These are phyloP conservation scores for Gentiana dahurica DNA, from an alignment of 257 asterid species.

Conservation along the genomic window DNA sequence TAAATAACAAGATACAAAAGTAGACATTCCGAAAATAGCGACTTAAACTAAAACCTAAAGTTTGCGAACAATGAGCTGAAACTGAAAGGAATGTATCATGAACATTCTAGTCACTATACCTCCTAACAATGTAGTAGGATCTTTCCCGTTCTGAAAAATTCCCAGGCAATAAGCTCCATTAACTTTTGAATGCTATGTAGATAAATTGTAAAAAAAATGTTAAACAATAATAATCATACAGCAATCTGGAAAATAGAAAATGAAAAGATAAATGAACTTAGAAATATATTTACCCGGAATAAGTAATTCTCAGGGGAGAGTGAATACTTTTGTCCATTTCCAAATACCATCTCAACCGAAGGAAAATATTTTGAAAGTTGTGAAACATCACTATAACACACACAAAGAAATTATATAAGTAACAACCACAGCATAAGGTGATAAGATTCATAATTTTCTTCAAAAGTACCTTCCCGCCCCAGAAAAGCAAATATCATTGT, in stretches of 20 bases:
- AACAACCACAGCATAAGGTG: slow-evolving; percentile 8
- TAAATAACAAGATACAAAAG: slow-evolving; percentile 3
- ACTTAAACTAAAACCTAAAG: too few relatives aligned
- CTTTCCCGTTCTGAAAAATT: slow-evolving; percentile 94
- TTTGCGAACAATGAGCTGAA: too few relatives aligned
- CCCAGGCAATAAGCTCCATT: slow-evolving; percentile 97
- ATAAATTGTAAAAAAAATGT: slow-evolving; percentile 7
- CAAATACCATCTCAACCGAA: slow-evolving; percentile 80
- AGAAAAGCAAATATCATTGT: slow-evolving; percentile 88
- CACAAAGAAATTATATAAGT: slow-evolving; percentile 6
- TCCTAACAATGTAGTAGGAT: slow-evolving; percentile 95
- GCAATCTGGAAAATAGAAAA: background rate
- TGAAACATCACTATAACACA: slow-evolving; percentile 58
- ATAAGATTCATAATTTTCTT: background rate
- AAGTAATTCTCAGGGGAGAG: slow-evolving; percentile 91
- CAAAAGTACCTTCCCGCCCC: slow-evolving; percentile 86
- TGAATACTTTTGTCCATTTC: slow-evolving; percentile 70
- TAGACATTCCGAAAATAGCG: too few relatives aligned
- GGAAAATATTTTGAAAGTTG: slow-evolving; percentile 72
- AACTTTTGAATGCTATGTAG: slow-evolving; percentile 75
- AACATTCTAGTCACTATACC: slow-evolving; percentile 32
- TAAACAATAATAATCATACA: slow-evolving; percentile 3
- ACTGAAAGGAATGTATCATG: too few relatives aligned
- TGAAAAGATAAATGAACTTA: slow-evolving; percentile 3
- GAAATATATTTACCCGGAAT: slow-evolving; percentile 56